A percentile compares a stretch with the other conserved stretches of the same genome.
Evolutionary conservation across 1,284 basidiomycete genomes (phyloP).

Genomic region (Cryptococcus floricola): DNA sequence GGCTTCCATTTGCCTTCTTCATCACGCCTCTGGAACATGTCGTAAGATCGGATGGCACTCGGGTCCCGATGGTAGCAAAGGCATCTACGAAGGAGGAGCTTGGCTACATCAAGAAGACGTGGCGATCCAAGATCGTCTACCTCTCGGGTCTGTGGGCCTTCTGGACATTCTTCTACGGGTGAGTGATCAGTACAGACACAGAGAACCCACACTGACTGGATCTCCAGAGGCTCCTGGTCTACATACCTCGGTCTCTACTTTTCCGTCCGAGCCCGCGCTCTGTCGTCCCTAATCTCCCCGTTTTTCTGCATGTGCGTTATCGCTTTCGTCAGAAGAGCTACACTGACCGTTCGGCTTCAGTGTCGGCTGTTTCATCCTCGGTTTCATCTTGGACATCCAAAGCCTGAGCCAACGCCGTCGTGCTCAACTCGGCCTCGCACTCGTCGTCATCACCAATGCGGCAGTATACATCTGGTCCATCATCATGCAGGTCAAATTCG

Average conservation of each 20-base stretch:
- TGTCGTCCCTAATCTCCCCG: constrained; percentile 27
- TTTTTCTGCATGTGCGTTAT: constrained; percentile 25
- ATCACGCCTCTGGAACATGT: constrained; percentile 22
- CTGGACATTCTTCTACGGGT: constrained; percentile 25
- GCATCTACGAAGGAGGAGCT: constrained; percentile 15
- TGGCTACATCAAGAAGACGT: constrained; percentile 9
- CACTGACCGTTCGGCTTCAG: constrained; percentile 4
- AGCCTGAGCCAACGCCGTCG: constrained; percentile 19
- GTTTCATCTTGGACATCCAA: constrained; percentile 26
- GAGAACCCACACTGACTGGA: neutral
- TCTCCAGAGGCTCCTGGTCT: constrained; percentile 10
- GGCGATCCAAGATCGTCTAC: constrained; percentile 11
- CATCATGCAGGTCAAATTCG: constrained; percentile 18
- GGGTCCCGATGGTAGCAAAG: constrained; percentile 12
- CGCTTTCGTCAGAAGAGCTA: neutral
- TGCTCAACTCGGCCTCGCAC: constrained; percentile 23
- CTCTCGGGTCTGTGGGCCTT: constrained; percentile 15
- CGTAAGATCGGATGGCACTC: constrained; percentile 21
- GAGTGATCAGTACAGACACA: neutral
- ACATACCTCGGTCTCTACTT: constrained; percentile 27
- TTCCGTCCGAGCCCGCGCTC: constrained; percentile 21
- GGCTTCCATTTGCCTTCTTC: constrained; percentile 23
- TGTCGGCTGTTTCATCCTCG: constrained; percentile 26
- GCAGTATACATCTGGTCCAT: constrained; percentile 27
- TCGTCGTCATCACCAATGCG: constrained; percentile 19